These are phyloP conservation scores for Corymbia citriodora DNA, from an alignment of 441 rosid genomes.

Conservation along the genomic window DNA sequence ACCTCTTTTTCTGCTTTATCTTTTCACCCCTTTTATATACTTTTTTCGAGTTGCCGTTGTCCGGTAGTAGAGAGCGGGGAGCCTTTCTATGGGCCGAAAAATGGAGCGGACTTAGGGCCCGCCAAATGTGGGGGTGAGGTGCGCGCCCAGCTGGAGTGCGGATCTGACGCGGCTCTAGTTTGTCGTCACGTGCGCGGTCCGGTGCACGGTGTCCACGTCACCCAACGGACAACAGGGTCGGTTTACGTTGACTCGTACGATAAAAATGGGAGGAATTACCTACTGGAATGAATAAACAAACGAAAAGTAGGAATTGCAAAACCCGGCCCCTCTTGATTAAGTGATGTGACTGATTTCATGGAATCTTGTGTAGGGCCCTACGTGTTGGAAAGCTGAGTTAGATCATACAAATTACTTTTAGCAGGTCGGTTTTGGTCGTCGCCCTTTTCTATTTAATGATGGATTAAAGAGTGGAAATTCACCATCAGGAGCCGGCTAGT, in stretches of 20 bases:
- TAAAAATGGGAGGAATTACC: neutral
- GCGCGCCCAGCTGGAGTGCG: neutral
- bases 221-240: neutral
- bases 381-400: neutral
- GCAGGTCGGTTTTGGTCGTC: neutral
- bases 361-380: neutral
- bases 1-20: neutral
- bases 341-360: neutral
- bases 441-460: neutral
- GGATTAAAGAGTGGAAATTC: neutral
- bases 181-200: neutral
- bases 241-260: neutral
- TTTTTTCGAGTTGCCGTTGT: neutral
- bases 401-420: neutral
- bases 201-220: neutral
- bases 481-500: neutral
- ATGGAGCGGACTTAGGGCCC: neutral
- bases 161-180: neutral
- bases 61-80: neutral
- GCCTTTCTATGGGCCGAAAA: neutral
- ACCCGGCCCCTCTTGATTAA: neutral
- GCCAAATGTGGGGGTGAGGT: neutral
- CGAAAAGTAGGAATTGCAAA: neutral
- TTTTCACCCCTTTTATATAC: neutral
- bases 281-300: neutral